Evolutionary conservation across 1,139 yeast genomes (phyloP).

Genomic region (Yamadazyma epiphylla): DNA sequence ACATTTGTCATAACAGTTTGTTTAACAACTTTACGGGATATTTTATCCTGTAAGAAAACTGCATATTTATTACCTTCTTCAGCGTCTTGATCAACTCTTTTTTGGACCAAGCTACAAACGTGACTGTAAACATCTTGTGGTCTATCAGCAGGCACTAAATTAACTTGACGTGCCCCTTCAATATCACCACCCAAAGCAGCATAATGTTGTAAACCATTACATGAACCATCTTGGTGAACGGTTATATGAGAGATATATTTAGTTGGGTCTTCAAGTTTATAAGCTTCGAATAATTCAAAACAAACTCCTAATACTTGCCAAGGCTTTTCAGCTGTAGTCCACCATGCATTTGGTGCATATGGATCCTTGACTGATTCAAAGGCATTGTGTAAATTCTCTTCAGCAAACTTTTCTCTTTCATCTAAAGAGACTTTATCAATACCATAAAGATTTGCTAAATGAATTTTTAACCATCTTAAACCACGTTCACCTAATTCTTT

Average conservation of each 20-base stretch:
- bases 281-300: constrained; percentile 72
- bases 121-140: constrained; percentile 91
- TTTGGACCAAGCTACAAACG: constrained; percentile 72
- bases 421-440: constrained; percentile 77
- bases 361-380: constrained; percentile 73
- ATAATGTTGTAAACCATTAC: constrained; percentile 65
- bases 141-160: constrained; percentile 71
- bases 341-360: constrained; percentile 59
- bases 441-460: constrained; percentile 85
- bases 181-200: constrained; percentile 97
- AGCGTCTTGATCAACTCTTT: constrained; percentile 59
- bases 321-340: constrained; percentile 88
- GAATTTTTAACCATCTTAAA: constrained; percentile 84
- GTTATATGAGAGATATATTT: constrained; percentile 78
- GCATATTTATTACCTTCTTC: constrained; percentile 54
- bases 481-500: constrained; percentile 73
- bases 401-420: constrained; percentile 72
- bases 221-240: constrained; percentile 80
- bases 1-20: constrained; percentile 99
- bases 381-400: constrained; percentile 60
- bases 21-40: constrained; percentile 85
- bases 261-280: constrained; percentile 67
- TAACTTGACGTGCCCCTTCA: constrained; percentile 93
- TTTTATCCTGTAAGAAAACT: constrained; percentile 50
- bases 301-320: constrained; percentile 94